Base-by-base conservation (phyloP, 306 rosid species). In the Lotus japonicus region DNA sequence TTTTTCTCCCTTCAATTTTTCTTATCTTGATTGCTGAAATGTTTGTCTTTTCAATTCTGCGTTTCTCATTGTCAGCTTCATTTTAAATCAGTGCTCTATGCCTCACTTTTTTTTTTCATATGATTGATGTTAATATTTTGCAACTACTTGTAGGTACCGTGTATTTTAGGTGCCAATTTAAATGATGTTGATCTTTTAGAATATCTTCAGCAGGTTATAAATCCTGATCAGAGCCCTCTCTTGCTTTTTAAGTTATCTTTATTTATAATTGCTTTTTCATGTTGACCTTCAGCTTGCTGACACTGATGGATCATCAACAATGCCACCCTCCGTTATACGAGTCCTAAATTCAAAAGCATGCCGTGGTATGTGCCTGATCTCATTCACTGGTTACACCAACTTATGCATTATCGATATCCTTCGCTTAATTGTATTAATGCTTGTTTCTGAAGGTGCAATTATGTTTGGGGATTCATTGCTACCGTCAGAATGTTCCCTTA, bases 391-490 rank as follows among this genome's bases (percentile, higher is more conserved):
- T 41, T 33, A 36, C 68, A 7, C 19, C 55, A 50, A 58, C 46
- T 53, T 44, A 14, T 28, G 36, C 36, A 0, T 31, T 31, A 31
- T 31, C 36, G 0, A 31, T 31, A 31, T 31, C 4, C 14, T 46
- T 42, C 43, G 41, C 36, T 31, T 49, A 65, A 54, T 76, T 71
- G 19, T 41, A 26, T 76, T 5, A 44, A 41, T 53, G 52, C 14
- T 71, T 70, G 3, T 59, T 58, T 73, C 33, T 65, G 76, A 73
- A 89, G 99, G 97, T 85, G 99, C 99, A 70, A 90, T 94, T 54
- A 90, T 94, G 99, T 94, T 90, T 76, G 96, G 99, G 51, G 99
- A 94, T 76, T 84, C 95, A 2, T 84, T 94, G 91, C 87, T 94
- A 70, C 96, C 84, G 55, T 86, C 97, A 6, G 99, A 94, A 79